phyloP scores from a whole-genome alignment of 2,329 filamentous ascomycete species.

The Coniella lustricola region DNA sequence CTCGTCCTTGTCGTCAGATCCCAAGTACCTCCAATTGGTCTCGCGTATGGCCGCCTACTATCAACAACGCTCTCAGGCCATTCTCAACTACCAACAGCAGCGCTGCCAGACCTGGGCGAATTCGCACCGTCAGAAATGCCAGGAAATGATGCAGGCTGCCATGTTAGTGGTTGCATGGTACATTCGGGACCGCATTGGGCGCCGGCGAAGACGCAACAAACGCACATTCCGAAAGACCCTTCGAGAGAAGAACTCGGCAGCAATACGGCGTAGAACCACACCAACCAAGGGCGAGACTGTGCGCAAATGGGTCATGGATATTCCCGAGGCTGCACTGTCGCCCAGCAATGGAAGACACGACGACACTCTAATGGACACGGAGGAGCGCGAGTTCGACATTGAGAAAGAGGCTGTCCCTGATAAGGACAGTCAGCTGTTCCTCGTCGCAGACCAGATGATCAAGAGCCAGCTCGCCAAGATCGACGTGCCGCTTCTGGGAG shows the following conservation, averaged over 20 bases:
- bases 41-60: conserved; percentile 42
- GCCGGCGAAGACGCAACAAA: conserved; percentile 34
- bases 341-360: conserved; percentile 22
- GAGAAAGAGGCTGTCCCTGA: conserved; percentile 33
- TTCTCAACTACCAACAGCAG: conserved; percentile 40
- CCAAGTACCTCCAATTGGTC: conserved; percentile 38
- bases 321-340: conserved; percentile 29
- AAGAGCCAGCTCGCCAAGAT: conserved; percentile 39
- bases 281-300: conserved; percentile 34
- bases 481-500: conserved; percentile 38
- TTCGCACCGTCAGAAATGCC: conserved; percentile 39
- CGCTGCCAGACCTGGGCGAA: conserved; percentile 41
- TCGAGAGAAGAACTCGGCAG: conserved; percentile 23
- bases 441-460: conserved; percentile 40
- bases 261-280: conserved; percentile 11
- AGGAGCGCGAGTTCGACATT: conserved; percentile 34
- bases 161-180: conserved; percentile 45
- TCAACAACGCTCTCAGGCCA: conserved; percentile 40
- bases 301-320: conserved; percentile 35
- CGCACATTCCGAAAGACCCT: conserved; percentile 34
- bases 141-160: conserved; percentile 42
- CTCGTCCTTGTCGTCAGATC: conserved; percentile 23
- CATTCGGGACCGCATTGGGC: conserved; percentile 39
- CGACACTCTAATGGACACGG: conserved; percentile 27
- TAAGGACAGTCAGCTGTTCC: conserved; percentile 36